Base-by-base conservation (phyloP, 2,329 filamentous ascomycete genomes). In the Cryphonectria japonica region DNA sequence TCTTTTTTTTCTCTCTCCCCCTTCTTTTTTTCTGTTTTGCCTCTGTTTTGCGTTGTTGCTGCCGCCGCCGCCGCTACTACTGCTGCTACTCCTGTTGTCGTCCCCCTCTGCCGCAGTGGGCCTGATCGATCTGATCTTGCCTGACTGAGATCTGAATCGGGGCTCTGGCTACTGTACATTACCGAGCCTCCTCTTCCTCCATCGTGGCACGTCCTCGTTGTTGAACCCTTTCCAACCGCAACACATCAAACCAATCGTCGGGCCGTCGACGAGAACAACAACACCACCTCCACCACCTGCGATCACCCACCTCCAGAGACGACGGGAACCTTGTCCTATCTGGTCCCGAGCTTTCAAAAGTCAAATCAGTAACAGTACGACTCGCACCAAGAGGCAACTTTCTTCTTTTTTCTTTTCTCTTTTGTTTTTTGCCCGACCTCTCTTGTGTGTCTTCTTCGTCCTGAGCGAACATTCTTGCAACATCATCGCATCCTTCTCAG, bases 341-440 rank as follows among this genome's bases (percentile, higher is more conserved):
- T 39, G 63, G 46, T 19, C 32, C 52, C 59, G 26, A 46, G 26
- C 50, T 67, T 65, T n/a, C 46, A n/a, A n/a, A 78, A 78, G 74
- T 76, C 71, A 75, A 69, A 72, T 73, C 61, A 60, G 57, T 39
- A 64, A 69, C 69, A 65, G 71, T 73, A 73, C 71, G 69, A 71
- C 54, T 46, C 59, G 63, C 69, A 69, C 61, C 22, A 6, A 69
- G 69, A 65, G 70, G 66, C 71, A 71, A 69, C 70, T 69, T 70
- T 67, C 63, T 71, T 46, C 63, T 52, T 70, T 61, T 74, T 69
- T 60, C 73, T 66, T 67, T 68, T 73, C 63, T 69, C n/a, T 14
- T 32, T 52, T 64, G 63, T 66, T 64, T 67, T 77, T 68, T 74
- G 26, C 26, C 26, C 66, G 69, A 70, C 67, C 63, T 71, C 67